phyloP scores from a whole-genome alignment of 345 rosid genomes.

The Ceriops zippeliana region DNA sequence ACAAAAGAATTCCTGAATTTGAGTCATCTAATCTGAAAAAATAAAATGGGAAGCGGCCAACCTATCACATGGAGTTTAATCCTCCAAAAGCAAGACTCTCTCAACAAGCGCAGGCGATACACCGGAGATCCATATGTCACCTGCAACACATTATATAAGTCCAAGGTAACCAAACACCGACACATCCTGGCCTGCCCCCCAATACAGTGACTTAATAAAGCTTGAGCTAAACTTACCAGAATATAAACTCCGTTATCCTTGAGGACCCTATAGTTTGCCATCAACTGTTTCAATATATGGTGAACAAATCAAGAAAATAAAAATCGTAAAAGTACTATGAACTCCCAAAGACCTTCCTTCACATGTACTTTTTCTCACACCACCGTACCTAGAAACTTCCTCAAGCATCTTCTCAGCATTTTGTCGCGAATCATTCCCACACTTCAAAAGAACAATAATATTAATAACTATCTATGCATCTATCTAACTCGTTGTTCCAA shows the following conservation, averaged over 20 bases:
- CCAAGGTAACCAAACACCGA: slow-evolving; percentile 7
- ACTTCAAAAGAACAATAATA: slow-evolving; percentile 34
- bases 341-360: background rate
- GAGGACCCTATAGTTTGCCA: slow-evolving; percentile 92
- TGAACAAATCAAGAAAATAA: slow-evolving; percentile 63
- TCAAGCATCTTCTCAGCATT: slow-evolving; percentile 68
- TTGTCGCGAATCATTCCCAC: slow-evolving; percentile 67
- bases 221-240: slow-evolving; percentile 43
- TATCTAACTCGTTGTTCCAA: slow-evolving; percentile 4
- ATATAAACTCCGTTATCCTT: slow-evolving; percentile 87
- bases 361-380: background rate
- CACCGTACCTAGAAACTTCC: slow-evolving; percentile 73
- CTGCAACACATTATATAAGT: slow-evolving; percentile 34
- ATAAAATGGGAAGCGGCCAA: slow-evolving; percentile 11
- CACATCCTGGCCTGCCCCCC: background rate
- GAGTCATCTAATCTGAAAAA: background rate
- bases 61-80: slow-evolving; percentile 74
- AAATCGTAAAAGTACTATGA: slow-evolving; percentile 28
- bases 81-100: slow-evolving; percentile 54
- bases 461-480: too few species aligned
- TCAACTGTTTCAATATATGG: slow-evolving; percentile 89
- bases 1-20: background rate
- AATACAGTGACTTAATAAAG: background rate
- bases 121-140: slow-evolving; percentile 83
- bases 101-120: slow-evolving; percentile 55